Evolutionary conservation across 768 basidiomycete species (phyloP), one percentile per base, ranked within the genome.

Genomic region (Neoboletus subvelutipes): DNA sequence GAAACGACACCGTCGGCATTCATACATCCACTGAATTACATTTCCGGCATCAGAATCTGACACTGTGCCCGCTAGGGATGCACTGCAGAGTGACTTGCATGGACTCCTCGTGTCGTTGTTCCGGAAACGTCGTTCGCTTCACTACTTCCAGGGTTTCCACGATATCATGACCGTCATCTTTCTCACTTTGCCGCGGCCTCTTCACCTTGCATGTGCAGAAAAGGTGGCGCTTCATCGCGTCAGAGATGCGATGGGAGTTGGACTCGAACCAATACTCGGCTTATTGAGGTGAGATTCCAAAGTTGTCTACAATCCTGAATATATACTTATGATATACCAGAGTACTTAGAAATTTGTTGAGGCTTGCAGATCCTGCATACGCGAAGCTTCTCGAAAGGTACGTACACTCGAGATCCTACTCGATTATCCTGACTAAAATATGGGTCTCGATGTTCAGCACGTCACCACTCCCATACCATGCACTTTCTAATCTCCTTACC

Each of bases 121-220:
- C 66, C 81, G 92, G 31, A 84, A 79, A 67, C 80, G 86, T 52
- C 87, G 86, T 13, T 81, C 77, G 37, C 74, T 96, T 50, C 83
- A 81, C 67, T 98, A 97, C 71, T 96, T 95, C 63, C 69, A 95
- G 86, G 94, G 94, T 45, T 96, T 90, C 72, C 94, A 97, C 67
- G 94, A 97, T 66, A 92, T 98, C 42, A 78, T 92, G 22, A 89
- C 92, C 1, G 92, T 97, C 13, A 58, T 97, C 4, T 86, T 85
- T 63, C 77, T 94, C 33, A 92, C 90, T 0, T 74, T 93, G 6
- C 88, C 88, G 3, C 71, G 70, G 26, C 81, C 84, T 43, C 63
- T 83, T 24, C 87, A 82, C 43, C 69, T 86, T 0, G 70, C 73
- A 4, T 85, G 82, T 47, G 93, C 67, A 28, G 70, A 71, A 48